These are phyloP conservation scores for Ammopiptanthus mongolicus DNA, from an alignment of 306 rosid genomes.

Conservation along the genomic window DNA sequence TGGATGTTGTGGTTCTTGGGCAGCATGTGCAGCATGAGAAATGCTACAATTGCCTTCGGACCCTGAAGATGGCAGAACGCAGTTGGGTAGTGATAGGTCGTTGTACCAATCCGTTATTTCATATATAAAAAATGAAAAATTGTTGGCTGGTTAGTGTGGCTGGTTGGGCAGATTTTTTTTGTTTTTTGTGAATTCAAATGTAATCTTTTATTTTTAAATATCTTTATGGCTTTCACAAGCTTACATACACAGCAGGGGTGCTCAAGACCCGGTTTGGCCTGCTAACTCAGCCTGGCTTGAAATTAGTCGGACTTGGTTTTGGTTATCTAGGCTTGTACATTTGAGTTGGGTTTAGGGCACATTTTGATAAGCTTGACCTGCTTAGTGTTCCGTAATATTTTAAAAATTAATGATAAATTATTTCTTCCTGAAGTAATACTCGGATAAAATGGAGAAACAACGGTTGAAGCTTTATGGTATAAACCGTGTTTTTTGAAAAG, in stretches of 20 bases:
- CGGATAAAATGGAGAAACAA: too few species aligned
- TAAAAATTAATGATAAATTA: too few species aligned
- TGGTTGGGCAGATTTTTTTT: constrained; percentile 40
- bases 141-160: constrained; percentile 68
- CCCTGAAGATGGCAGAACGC: constrained; percentile 29
- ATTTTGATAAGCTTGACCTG: too few species aligned
- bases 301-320: too few species aligned
- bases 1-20: constrained; percentile 30
- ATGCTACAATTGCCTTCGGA: constrained; percentile 44
- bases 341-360: too few species aligned
- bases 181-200: constrained; percentile 48
- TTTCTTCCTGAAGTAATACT: too few species aligned
- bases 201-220: constrained; percentile 23
- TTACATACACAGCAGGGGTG: background rate
- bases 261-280: too few species aligned
- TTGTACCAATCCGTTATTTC: constrained; percentile 55
- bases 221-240: constrained; percentile 19
- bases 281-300: too few species aligned
- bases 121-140: constrained; percentile 60
- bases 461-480: too few species aligned
- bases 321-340: too few species aligned
- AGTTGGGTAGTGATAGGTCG: constrained; percentile 43
- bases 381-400: too few species aligned
- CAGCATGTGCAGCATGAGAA: constrained; percentile 58
- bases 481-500: too few species aligned